Base-by-base conservation (phyloP, 768 basidiomycete species). In the Mycena amicta region DNA sequence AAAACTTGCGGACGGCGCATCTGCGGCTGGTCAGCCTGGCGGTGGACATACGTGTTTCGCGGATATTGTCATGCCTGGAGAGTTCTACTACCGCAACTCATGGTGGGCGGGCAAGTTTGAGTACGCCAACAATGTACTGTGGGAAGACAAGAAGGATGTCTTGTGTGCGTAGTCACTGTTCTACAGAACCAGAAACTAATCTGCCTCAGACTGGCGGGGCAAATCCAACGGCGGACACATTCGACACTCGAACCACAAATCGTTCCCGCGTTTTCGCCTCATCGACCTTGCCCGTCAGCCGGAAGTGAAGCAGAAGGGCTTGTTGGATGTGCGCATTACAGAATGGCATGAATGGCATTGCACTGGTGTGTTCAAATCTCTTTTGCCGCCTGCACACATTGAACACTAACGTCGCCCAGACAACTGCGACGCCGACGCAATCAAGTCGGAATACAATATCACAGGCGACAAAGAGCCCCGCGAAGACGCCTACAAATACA, bases 211-310 rank as follows among this genome's bases (percentile, higher is more conserved):
- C 53, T 60, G 62, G 62, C 62, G 62, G 49, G 62, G 62, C 39
- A 57, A 59, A 45, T 63, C 62, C 46, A 63, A 63, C 58, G 58
- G 62, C 43, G 62, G 62, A 8, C 55, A 60, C 52, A 63, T 63
- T 39, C 52, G 54, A 33, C 52, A 57, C 27, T 20, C 27, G 20
- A 63, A 59, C 57, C 59, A 56, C 57, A 33, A 18, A 5, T 45
- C 52, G 2, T 63, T 63, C 55, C 58, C 62, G 47, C 58, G 62
- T 45, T 63, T 63, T 52, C 51, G 58, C 13, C 55, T 63, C 39
- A 39, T 63, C 15, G 49, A 56, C 33, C 52, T 63, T 47, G 62
- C 62, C 5, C 27, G 53, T 25, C 51, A 16, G 11, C 57, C 61
- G 8, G 47, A 50, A 23, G 43, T 45, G 5, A 25, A 28, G 25